phyloP scores from a whole-genome alignment of 2,329 filamentous ascomycete genomes.

The Talaromyces sp. region DNA sequence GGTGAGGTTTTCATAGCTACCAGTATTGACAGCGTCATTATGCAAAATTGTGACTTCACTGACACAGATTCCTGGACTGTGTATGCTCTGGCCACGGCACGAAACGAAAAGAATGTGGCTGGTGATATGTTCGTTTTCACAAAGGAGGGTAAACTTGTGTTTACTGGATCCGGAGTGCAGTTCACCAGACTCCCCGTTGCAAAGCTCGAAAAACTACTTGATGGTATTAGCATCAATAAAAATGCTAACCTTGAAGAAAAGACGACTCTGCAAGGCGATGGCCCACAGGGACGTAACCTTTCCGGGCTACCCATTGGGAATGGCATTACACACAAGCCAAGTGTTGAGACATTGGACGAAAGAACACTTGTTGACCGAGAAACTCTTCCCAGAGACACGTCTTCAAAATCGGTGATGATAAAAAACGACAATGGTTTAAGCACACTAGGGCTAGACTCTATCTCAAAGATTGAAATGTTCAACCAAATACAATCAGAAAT shows the following conservation, averaged over 20 bases:
- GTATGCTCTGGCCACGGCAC: conserved; percentile 3
- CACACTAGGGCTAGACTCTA: conserved; percentile 1
- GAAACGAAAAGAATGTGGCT: conserved; percentile 2
- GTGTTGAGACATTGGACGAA: background rate
- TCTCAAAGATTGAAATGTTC: conserved; percentile 6
- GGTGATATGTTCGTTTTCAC: conserved; percentile 11
- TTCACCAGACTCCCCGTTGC: conserved; percentile 5
- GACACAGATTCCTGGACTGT: conserved; percentile 3
- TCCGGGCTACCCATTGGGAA: background rate
- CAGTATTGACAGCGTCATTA: conserved; percentile 6
- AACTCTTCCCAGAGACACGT: background rate
- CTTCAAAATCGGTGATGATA: conserved; percentile 2
- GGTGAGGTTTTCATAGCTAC: conserved; percentile 6
- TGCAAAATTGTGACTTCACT: conserved; percentile 7
- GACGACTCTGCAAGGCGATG: background rate
- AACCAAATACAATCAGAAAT: conserved; percentile 1
- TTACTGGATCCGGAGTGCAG: conserved; percentile 4
- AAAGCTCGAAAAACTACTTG: conserved; percentile 5
- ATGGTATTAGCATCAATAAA: background rate
- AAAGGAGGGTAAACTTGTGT: conserved; percentile 2
- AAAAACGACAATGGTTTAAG: background rate
- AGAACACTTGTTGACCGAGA: conserved; percentile 2
- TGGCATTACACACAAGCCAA: background rate
- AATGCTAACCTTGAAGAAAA: background rate
- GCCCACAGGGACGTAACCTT: background rate